Percentiles rank a stretch among this genome's conserved stretches.
Conservation (phyloP, 2,329 filamentous ascomycete species). For the Nigrospora osmanthi region DNA sequence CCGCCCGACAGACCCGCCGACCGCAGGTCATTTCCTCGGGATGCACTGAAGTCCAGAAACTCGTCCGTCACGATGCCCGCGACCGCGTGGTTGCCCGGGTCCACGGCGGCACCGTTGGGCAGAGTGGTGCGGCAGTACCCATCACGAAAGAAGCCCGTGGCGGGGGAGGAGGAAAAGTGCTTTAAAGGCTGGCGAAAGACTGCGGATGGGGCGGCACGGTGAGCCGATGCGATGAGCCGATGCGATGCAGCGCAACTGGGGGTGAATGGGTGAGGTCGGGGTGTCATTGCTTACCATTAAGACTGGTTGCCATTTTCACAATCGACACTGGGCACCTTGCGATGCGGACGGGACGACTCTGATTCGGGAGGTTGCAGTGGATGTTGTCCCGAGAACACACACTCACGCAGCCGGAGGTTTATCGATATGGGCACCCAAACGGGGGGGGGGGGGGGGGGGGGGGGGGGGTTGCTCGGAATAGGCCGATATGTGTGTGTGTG, state of each 20-base stretch:
- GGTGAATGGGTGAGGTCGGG: neutral
- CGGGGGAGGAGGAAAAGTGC: conserved; percentile 47
- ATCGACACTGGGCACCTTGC: no score
- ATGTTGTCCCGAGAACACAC: no score
- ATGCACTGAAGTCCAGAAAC: conserved; percentile 54
- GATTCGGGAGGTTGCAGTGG: no score
- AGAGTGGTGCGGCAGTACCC: conserved; percentile 46
- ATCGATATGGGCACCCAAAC: no score
- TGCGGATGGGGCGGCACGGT: conserved; percentile 11
- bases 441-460: no score
- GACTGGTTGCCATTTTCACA: neutral
- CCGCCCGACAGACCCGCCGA: conserved; percentile 45
- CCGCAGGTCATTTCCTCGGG: conserved; percentile 51
- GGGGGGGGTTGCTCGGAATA: no score
- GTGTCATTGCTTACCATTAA: neutral
- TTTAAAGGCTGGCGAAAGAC: conserved; percentile 52
- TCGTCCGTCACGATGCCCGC: conserved; percentile 50
- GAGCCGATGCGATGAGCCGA: neutral
- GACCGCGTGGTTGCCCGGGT: conserved; percentile 52
- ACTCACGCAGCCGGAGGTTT: no score
- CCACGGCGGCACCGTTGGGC: conserved; percentile 27
- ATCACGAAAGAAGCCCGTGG: conserved; percentile 53
- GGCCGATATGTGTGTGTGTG: no score
- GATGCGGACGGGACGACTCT: no score
- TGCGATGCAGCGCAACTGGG: no score